These are phyloP conservation scores for Lentithecium fluviatile DNA, from an alignment of 495 filamentous ascomycete genomes.

Conservation along the genomic window DNA sequence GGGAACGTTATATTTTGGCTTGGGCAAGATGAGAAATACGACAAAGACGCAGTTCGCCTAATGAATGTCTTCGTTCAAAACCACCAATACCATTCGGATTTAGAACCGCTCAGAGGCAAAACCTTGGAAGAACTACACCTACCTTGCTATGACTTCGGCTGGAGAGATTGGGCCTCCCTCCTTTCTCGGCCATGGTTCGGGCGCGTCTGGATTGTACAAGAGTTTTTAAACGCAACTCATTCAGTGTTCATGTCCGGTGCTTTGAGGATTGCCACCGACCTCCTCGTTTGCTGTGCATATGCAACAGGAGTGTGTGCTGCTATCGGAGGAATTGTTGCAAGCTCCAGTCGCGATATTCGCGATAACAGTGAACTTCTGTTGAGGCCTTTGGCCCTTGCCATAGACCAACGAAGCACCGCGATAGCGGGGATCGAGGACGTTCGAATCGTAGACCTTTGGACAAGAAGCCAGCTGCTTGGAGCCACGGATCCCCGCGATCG, in stretches of 20 bases:
- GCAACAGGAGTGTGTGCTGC: constrained; percentile 3
- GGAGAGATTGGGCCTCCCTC: constrained; percentile 4
- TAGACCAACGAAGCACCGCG: background rate
- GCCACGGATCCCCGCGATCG: constrained; percentile 8
- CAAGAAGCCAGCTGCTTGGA: constrained; percentile 9
- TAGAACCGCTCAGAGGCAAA: constrained; percentile 2
- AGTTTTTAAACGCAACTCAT: constrained; percentile 9
- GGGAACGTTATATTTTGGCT: constrained; percentile 25
- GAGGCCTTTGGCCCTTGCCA: constrained; percentile 1
- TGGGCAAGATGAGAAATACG: constrained; percentile 10
- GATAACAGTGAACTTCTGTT: constrained; percentile 3
- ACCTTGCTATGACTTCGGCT: background rate
- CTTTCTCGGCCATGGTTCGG: constrained; percentile 15
- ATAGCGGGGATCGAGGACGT: background rate
- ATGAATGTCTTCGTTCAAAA: background rate
- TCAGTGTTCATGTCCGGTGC: constrained; percentile 5
- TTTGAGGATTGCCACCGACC: background rate
- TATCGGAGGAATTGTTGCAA: constrained; percentile 1
- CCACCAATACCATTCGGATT: background rate
- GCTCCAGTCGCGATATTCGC: background rate
- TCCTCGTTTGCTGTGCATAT: background rate
- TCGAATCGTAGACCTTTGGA: constrained; percentile 7
- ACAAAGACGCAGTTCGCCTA: background rate
- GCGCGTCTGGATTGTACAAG: constrained; percentile 27
- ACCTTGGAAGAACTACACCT: background rate